A percentile compares a stretch with the other conserved stretches of the same genome.
Conservation (phyloP, 768 basidiomycete species). For the Boletus vinaceobasis region DNA sequence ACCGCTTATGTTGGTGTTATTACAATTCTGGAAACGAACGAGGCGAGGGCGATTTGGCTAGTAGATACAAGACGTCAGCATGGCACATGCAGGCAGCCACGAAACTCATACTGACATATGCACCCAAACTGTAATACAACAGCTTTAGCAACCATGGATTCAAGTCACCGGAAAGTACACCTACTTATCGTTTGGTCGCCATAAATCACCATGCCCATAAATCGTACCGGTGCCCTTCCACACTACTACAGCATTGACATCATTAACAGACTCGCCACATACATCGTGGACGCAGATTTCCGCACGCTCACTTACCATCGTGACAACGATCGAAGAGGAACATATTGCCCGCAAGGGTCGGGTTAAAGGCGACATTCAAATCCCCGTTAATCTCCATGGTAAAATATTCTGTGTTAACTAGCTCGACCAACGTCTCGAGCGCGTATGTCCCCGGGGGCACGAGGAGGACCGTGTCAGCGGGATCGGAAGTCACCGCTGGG, state of each 20-base stretch:
- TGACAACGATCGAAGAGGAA: conserved; percentile 4
- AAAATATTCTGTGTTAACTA: not conserved
- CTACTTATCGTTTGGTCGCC: not conserved
- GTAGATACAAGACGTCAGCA: not conserved
- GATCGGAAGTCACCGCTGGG: not conserved
- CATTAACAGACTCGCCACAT: not conserved
- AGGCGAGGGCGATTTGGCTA: conserved; percentile 6
- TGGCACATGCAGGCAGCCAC: not conserved
- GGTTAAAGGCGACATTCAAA: not conserved
- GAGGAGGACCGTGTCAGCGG: conserved; percentile 1
- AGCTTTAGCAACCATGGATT: not conserved
- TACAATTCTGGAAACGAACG: conserved; percentile 5
- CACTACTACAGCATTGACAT: not conserved
- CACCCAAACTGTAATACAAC: not conserved
- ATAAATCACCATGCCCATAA: conserved; percentile 4
- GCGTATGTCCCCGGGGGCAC: conserved; percentile 8
- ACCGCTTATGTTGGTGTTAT: conserved; percentile 8
- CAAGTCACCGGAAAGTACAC: not conserved
- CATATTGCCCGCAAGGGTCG: not conserved
- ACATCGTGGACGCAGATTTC: not conserved
- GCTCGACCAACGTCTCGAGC: not conserved
- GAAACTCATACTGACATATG: not conserved
- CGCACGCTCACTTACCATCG: not conserved
- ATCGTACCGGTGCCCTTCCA: conserved; percentile 7
- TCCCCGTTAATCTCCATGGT: conserved; percentile 5